These are phyloP conservation scores for Nakazawaea wickerhamii DNA, from an alignment of 805 yeast species.

Conservation along the genomic window DNA sequence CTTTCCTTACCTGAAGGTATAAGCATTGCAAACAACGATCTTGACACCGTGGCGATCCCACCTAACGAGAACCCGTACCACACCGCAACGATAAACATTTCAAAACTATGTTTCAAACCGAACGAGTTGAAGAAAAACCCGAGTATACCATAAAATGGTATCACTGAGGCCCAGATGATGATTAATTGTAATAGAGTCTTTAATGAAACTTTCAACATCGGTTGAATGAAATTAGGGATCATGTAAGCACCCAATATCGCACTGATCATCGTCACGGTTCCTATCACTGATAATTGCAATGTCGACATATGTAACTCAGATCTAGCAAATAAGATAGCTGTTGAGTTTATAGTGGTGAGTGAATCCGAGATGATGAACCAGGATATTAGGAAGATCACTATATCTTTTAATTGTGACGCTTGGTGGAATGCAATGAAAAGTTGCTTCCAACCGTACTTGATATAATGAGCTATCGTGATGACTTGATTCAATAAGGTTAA, in stretches of 20 bases:
- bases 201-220: slow-evolving; percentile 35
- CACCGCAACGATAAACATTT: slow-evolving; percentile 62
- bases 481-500: slow-evolving; percentile 13
- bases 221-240: slow-evolving; percentile 41
- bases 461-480: slow-evolving; percentile 25
- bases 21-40: slow-evolving; percentile 61
- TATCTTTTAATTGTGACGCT: slow-evolving; percentile 57
- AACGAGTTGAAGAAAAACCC: slow-evolving; percentile 52
- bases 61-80: slow-evolving; percentile 79
- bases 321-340: slow-evolving; percentile 72
- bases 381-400: slow-evolving; percentile 57
- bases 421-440: slow-evolving; percentile 50
- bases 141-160: slow-evolving; percentile 66
- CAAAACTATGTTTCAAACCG: slow-evolving; percentile 60
- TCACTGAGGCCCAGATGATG: slow-evolving; percentile 55
- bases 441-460: slow-evolving; percentile 59
- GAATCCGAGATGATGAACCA: slow-evolving; percentile 80
- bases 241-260: slow-evolving; percentile 64
- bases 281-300: slow-evolving; percentile 56
- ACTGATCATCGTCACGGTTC: slow-evolving; percentile 58
- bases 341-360: slow-evolving; percentile 70
- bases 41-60: slow-evolving; percentile 62
- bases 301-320: slow-evolving; percentile 67
- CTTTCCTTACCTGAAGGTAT: slow-evolving; percentile 75
- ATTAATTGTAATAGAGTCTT: slow-evolving; percentile 45